These are phyloP conservation scores for Rachicladosporium sp. DNA, from an alignment of 2,329 filamentous ascomycete genomes.

Conservation along the genomic window DNA sequence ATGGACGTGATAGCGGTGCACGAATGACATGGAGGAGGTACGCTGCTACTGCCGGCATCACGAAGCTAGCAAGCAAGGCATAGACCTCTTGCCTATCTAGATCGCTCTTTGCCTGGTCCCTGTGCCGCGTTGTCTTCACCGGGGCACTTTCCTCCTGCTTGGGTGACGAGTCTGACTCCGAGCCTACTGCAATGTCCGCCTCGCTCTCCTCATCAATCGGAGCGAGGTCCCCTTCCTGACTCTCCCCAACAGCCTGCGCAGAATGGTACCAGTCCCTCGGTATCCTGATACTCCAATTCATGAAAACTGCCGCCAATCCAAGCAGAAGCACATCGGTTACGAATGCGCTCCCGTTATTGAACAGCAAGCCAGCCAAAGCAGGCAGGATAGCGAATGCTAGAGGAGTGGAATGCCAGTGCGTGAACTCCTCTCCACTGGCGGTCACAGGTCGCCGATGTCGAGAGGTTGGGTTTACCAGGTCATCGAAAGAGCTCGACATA, in stretches of 20 bases:
- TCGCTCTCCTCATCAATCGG: constrained; percentile 8
- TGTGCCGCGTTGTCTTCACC: constrained; percentile 7
- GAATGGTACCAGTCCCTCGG: constrained; percentile 60
- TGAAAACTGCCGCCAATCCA: constrained; percentile 66
- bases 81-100: constrained; percentile 63
- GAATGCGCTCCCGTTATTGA: constrained; percentile 70
- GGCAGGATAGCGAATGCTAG: constrained; percentile 74
- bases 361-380: constrained; percentile 71
- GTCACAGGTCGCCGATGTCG: constrained; percentile 7
- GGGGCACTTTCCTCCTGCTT: constrained; percentile 4
- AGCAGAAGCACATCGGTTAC: constrained; percentile 78
- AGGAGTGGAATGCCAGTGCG: constrained; percentile 68
- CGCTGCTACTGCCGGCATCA: constrained; percentile 66
- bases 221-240: constrained; percentile 4
- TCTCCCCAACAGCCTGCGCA: constrained; percentile 26
- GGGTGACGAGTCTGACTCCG: constrained; percentile 3
- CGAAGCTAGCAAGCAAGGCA: constrained; percentile 66
- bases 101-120: constrained; percentile 40
- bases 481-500: constrained; percentile 53
- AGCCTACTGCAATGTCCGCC: constrained; percentile 13
- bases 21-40: constrained; percentile 74
- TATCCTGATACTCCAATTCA: constrained; percentile 83
- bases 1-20: constrained; percentile 66
- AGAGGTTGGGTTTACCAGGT: constrained; percentile 45
- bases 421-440: constrained; percentile 36